A percentile compares a stretch with the other conserved stretches of the same genome.
These are phyloP conservation scores for Lantana camara DNA, from an alignment of 257 asterid genomes.

Conservation along the genomic window DNA sequence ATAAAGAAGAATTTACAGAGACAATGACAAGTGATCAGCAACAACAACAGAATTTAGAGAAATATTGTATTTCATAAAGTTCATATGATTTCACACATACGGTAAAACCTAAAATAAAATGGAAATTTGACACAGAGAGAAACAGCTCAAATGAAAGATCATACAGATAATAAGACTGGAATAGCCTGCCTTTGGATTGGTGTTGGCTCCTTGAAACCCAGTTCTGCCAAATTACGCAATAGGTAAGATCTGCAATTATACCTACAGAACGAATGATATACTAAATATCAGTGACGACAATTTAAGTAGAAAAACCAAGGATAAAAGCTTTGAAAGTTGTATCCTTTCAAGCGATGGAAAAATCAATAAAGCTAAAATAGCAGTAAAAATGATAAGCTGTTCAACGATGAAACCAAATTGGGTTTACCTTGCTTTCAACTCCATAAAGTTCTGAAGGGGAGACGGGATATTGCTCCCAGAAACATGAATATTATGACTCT, in stretches of 20 bases:
- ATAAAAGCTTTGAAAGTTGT: neutral
- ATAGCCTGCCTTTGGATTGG: constrained; percentile 98
- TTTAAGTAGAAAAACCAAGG: neutral
- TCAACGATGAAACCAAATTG: neutral
- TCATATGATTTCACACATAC: neutral
- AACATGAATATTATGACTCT: constrained; percentile 80
- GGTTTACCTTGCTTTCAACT: constrained; percentile 66
- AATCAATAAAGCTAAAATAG: constrained; percentile 15
- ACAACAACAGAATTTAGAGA: constrained; percentile 5
- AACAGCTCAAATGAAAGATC: constrained; percentile 50
- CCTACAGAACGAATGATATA: constrained; percentile 38
- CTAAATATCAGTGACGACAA: neutral
- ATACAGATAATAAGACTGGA: constrained; percentile 88
- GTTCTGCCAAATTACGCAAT: constrained; percentile 60
- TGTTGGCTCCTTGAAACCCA: constrained; percentile 88
- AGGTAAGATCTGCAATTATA: constrained; percentile 65
- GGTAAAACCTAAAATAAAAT: neutral
- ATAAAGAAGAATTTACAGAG: constrained; percentile 8
- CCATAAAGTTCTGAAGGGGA: constrained; percentile 67
- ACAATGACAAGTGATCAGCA: neutral
- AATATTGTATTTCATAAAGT: constrained; percentile 18
- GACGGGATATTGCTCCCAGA: constrained; percentile 90
- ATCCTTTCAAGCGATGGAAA: neutral
- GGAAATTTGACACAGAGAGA: constrained; percentile 7
- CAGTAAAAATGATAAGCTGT: neutral